These are phyloP conservation scores for Gonium pectorale DNA, from an alignment of 139 green algal genomes.

Conservation along the genomic window DNA sequence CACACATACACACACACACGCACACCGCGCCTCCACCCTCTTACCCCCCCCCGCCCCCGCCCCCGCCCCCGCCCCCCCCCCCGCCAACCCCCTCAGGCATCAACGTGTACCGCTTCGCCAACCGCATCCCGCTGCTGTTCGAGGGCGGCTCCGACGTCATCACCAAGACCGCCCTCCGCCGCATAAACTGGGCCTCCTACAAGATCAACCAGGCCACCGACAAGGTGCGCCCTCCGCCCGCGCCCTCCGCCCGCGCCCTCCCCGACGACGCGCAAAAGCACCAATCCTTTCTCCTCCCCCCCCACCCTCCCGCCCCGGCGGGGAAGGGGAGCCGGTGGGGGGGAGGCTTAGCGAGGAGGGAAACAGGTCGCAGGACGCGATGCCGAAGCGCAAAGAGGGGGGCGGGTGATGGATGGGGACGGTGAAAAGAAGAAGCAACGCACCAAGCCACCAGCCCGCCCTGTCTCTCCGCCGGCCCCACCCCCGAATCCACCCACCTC, in stretches of 20 bases:
- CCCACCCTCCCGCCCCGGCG: no score
- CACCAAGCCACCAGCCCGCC: no score
- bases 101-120: slow-evolving; percentile 96
- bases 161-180: slow-evolving; percentile 90
- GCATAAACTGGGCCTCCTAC: slow-evolving; percentile 95
- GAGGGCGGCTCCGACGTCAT: slow-evolving; percentile 94
- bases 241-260: background rate
- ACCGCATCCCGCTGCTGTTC: slow-evolving; percentile 98
- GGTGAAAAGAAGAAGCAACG: no score
- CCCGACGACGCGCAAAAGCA: no score
- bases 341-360: no score
- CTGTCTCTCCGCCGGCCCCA: no score
- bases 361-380: no score
- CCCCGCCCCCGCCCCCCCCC: background rate
- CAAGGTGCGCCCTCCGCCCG: slow-evolving; percentile 65
- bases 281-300: no score
- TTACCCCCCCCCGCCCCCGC: background rate
- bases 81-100: slow-evolving; percentile 64
- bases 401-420: no score
- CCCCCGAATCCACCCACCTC: no score
- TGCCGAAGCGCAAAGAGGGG: no score
- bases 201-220: slow-evolving; percentile 96
- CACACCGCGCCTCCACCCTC: background rate
- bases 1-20: background rate
- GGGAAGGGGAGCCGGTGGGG: no score